phyloP scores from a whole-genome alignment of 2,329 filamentous ascomycete genomes.

The Mycosphaerella sp. region DNA sequence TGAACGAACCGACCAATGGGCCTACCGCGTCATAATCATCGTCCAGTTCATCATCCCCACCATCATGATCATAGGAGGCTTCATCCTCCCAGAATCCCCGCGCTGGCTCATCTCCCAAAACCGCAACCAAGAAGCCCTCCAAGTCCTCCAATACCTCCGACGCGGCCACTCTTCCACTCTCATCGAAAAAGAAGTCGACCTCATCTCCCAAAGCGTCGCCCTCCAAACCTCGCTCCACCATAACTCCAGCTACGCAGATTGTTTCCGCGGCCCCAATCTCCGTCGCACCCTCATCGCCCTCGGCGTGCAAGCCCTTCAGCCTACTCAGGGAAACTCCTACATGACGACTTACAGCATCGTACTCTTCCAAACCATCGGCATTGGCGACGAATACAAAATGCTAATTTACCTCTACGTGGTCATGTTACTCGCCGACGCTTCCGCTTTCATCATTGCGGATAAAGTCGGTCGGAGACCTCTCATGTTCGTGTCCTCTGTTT shows the following conservation, averaged over 20 bases:
- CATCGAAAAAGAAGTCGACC: not conserved
- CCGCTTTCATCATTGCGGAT: not conserved
- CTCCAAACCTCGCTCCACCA: not conserved
- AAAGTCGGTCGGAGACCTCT: not conserved
- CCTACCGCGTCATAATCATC: conserved; percentile 9
- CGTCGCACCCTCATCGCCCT: not conserved
- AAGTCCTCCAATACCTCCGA: conserved; percentile 7
- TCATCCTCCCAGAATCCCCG: conserved; percentile 10
- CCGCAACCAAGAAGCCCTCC: conserved; percentile 5
- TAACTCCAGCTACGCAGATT: not conserved
- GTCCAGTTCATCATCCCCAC: conserved; percentile 11
- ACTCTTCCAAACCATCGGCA: not conserved
- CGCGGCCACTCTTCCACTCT: not conserved
- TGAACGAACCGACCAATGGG: conserved; percentile 12
- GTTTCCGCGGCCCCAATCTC: not conserved
- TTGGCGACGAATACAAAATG: not conserved
- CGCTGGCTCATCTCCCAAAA: conserved; percentile 11
- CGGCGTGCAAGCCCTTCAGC: not conserved
- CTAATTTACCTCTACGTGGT: not conserved
- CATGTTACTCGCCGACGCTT: not conserved
- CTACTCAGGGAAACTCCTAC: not conserved
- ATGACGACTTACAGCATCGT: not conserved
- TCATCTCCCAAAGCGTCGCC: not conserved
- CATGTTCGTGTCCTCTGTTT: not conserved
- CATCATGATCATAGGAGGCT: conserved; percentile 10